Evolutionary conservation across 495 filamentous ascomycete genomes (phyloP), one percentile per base, ranked within the genome.

Genomic region (Articulospora tetracladia): DNA sequence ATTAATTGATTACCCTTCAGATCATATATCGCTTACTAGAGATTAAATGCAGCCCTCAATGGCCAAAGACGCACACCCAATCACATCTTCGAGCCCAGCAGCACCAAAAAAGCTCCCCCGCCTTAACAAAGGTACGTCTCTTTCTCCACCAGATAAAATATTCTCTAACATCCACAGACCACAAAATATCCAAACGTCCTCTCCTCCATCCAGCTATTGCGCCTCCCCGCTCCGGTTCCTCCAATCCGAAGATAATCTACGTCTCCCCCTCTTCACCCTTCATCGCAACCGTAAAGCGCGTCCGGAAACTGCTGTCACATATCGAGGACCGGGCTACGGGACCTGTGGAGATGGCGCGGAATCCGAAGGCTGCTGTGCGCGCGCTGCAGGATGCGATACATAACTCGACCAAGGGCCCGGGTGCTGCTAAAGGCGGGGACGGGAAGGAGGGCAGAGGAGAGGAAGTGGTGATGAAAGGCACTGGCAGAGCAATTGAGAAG

Each of bases 251-350:
- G 71, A 72, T 85, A 62, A 78, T 98, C 77, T 96, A 96, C 74
- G 76, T 97, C n/a, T 86, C 87, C 11, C 71, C 83, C 49, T 74
- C 72, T 2, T 85, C 92, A 0, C 88, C 90, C 13, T 91, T 96
- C 77, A 86, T 95, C 72, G 83, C 86, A n/a, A 82, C 85, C 13
- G 80, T 96, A 17, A 90, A 91, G 72, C 90, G 92, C 61, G 84
- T 91, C 25, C 84, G 87, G 52, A 87, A 86, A 56, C 79, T 89
- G 13, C 85, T 97, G 15, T 66, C 64, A 1, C 79, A 86, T 4
- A 81, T 85, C 20, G 83, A 89, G 51, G 81, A 85, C 53, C 83
- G 89, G 75, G 7, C 79, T 77, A 39, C 70, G 62, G 59, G 63
- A n/a, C 47, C 56, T 32, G 11, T 34, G 3, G 19, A 30, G 3